These are phyloP conservation scores for Gyromitra esculenta DNA, from an alignment of 2,329 filamentous ascomycete species.

Conservation along the genomic window DNA sequence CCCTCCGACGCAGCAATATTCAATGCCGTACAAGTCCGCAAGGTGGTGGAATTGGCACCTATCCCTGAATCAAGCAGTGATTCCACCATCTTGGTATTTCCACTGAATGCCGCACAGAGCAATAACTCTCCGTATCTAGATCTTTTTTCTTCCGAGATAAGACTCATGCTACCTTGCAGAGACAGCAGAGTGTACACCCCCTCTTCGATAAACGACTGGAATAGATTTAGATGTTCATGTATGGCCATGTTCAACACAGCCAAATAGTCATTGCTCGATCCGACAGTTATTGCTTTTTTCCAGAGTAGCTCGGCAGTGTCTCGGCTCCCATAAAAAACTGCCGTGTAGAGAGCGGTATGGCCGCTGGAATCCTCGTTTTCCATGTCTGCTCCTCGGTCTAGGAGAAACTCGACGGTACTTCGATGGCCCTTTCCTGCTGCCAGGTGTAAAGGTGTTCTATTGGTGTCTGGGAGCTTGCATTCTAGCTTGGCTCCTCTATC, in stretches of 20 bases:
- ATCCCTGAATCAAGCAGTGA: conserved; percentile 3
- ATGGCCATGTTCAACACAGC: background rate
- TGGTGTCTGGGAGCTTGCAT: too few species aligned
- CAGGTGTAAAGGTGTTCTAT: background rate
- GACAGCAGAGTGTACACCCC: background rate
- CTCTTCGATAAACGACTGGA: background rate
- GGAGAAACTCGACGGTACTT: background rate
- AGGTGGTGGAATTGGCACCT: background rate
- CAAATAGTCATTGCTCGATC: background rate
- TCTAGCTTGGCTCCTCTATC: background rate
- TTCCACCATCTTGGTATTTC: background rate
- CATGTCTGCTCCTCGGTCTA: conserved; percentile 13
- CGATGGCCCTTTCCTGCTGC: background rate
- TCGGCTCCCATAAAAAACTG: background rate
- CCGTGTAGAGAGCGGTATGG: background rate
- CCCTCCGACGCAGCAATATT: conserved; percentile 25
- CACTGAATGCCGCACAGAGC: background rate
- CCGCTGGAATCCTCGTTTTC: background rate
- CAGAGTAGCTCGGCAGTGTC: background rate
- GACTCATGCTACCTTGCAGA: background rate
- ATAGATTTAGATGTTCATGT: background rate
- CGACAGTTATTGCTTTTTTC: background rate
- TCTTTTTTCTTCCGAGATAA: background rate
- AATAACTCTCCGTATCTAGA: background rate
- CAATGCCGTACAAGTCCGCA: conserved; percentile 14